Conservation (phyloP, 768 basidiomycete species). For the Clathrus columnatus region DNA sequence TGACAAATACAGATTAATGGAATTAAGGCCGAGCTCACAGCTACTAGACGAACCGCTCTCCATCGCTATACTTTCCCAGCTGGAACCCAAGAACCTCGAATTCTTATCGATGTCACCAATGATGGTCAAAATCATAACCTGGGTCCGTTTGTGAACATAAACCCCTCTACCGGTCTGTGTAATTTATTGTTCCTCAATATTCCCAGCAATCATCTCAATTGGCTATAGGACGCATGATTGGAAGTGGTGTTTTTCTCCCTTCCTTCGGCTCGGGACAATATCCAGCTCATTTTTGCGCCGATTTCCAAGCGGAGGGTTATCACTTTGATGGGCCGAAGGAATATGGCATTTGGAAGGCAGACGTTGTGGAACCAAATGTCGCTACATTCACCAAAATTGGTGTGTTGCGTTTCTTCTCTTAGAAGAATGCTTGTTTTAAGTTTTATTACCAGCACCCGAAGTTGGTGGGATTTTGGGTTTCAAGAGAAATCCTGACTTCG, state of each 20-base stretch:
- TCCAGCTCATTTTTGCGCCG: conserved; percentile 49
- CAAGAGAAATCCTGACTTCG: conserved; percentile 27
- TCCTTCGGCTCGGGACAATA: conserved; percentile 56
- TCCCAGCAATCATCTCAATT: background rate
- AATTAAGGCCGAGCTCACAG: conserved; percentile 50
- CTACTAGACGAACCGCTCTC: conserved; percentile 49
- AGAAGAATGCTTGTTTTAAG: background rate
- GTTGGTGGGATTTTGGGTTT: conserved; percentile 48
- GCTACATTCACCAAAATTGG: conserved; percentile 40
- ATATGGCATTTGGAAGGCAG: conserved; percentile 45
- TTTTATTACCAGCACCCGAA: conserved; percentile 35
- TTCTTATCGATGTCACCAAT: conserved; percentile 53
- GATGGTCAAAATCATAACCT: conserved; percentile 49
- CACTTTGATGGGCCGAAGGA: conserved; percentile 33
- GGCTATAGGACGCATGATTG: background rate
- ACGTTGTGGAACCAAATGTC: conserved; percentile 38
- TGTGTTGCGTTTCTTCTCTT: conserved; percentile 27
- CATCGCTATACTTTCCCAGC: conserved; percentile 52
- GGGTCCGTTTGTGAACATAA: conserved; percentile 38
- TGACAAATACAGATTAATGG: conserved; percentile 35
- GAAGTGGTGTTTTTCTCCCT: conserved; percentile 35
- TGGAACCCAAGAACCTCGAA: conserved; percentile 37
- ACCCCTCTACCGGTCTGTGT: conserved; percentile 35
- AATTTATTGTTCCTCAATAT: background rate
- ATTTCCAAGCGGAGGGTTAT: conserved; percentile 46